phyloP scores from a whole-genome alignment of 2,329 filamentous ascomycete genomes.

The Phaeosphaeriaceae sp. region DNA sequence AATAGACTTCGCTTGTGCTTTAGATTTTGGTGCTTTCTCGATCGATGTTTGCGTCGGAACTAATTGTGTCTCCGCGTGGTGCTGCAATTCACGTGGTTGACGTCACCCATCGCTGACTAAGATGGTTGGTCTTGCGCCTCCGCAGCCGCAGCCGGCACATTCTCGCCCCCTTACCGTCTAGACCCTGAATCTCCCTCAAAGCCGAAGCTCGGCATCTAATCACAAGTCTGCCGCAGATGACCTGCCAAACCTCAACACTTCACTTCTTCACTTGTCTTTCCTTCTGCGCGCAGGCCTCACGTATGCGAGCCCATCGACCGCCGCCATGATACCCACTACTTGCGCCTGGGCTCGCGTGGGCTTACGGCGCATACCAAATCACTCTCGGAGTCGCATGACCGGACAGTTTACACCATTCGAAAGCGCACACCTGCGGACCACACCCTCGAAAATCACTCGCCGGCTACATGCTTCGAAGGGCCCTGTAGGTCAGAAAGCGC shows the following conservation, averaged over 20 bases:
- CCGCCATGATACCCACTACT: slow-evolving; percentile 39
- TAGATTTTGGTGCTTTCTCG: slow-evolving; percentile 1
- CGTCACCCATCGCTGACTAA: slow-evolving; percentile 17
- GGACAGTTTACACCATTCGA: slow-evolving; percentile 6
- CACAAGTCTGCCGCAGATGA: slow-evolving; percentile 19
- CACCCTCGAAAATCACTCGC: slow-evolving; percentile 18
- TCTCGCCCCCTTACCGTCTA: not conserved
- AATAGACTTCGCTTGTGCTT: slow-evolving; percentile 15
- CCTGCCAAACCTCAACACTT: slow-evolving; percentile 22
- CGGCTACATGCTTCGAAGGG: slow-evolving; percentile 26
- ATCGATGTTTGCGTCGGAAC: not conserved
- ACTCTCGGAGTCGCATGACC: slow-evolving; percentile 12
- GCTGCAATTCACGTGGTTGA: not conserved
- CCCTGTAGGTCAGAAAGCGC: slow-evolving; percentile 25
- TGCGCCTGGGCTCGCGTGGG: slow-evolving; percentile 36
- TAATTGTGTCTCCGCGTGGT: not conserved
- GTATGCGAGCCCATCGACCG: slow-evolving; percentile 16
- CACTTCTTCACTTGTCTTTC: slow-evolving; percentile 12
- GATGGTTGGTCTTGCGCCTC: slow-evolving; percentile 3
- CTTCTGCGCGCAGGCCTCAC: slow-evolving; percentile 2
- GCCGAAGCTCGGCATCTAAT: slow-evolving; percentile 8
- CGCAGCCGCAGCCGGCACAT: slow-evolving; percentile 7
- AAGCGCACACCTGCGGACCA: slow-evolving; percentile 15
- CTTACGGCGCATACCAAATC: slow-evolving; percentile 31
- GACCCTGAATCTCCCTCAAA: not conserved